Evolutionary conservation across 2,329 filamentous ascomycete species (phyloP).

Genomic region (Colletotrichum siamense): DNA sequence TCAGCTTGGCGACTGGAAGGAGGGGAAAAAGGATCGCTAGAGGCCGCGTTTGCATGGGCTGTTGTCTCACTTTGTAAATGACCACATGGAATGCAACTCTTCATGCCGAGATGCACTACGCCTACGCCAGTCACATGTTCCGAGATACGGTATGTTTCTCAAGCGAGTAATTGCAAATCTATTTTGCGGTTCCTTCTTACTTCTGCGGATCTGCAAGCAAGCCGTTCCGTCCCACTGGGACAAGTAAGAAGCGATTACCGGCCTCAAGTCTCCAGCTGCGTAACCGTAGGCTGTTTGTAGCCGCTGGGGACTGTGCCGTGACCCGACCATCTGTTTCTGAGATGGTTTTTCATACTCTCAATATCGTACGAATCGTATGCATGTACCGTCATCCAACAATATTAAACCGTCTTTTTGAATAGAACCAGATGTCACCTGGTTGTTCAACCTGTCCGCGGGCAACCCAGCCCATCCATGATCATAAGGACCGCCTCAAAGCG

Average conservation of each 20-base stretch:
- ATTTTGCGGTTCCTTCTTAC: not conserved
- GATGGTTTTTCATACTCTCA: not conserved
- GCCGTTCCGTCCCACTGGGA: not conserved
- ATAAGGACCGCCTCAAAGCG: not conserved
- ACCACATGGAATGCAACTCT: not conserved
- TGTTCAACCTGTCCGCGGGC: not conserved
- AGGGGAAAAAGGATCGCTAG: slow-evolving; percentile 57
- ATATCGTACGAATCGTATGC: slow-evolving; percentile 23
- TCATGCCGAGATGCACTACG: not conserved
- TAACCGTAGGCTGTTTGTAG: not conserved
- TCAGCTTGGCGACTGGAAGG: slow-evolving; percentile 41
- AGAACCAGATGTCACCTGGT: not conserved
- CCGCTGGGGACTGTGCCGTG: not conserved
- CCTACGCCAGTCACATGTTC: not conserved
- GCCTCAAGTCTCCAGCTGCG: not conserved
- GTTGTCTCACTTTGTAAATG: not conserved
- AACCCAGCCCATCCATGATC: not conserved
- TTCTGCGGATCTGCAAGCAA: not conserved
- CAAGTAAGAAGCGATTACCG: not conserved
- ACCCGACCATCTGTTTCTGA: not conserved
- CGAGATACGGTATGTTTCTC: not conserved
- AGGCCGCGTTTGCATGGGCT: not conserved
- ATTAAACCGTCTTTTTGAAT: not conserved
- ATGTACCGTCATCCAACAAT: slow-evolving; percentile 22
- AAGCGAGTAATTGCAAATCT: not conserved